These are phyloP conservation scores for Monosporozyma servazzii DNA, from an alignment of 805 yeast species.

Conservation along the genomic window DNA sequence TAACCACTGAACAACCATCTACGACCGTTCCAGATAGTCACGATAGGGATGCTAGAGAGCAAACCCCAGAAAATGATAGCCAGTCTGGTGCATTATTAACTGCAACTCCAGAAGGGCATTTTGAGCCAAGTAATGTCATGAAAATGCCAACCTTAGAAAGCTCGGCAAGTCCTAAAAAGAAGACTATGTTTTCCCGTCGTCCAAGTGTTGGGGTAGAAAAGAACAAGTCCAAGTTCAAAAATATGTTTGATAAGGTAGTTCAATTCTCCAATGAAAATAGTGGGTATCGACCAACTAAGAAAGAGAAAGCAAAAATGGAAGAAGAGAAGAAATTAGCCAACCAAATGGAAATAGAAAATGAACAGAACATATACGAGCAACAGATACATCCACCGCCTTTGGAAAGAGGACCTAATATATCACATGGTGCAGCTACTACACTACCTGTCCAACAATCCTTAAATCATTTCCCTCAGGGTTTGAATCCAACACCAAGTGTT, in stretches of 20 bases:
- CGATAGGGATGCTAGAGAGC: not conserved
- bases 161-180: not conserved
- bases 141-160: constrained; percentile 1
- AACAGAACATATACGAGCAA: not conserved
- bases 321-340: not conserved
- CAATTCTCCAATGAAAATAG: constrained; percentile 29
- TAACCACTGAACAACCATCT: not conserved
- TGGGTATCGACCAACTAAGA: constrained; percentile 25
- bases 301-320: constrained; percentile 7
- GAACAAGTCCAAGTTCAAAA: constrained; percentile 17
- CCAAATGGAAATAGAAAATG: constrained; percentile 1
- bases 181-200: not conserved
- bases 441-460: constrained; percentile 11
- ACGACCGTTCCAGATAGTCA: not conserved
- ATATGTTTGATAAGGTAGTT: constrained; percentile 23
- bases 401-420: not conserved
- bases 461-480: constrained; percentile 2
- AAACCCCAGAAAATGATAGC: not conserved
- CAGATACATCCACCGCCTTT: constrained; percentile 3
- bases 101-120: constrained; percentile 4
- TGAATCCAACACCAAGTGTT: constrained; percentile 4
- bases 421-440: constrained; percentile 16
- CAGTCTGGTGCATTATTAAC: not conserved
- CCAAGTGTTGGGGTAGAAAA: constrained; percentile 1
- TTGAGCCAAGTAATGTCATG: not conserved